phyloP scores from a whole-genome alignment of 345 rosid species.

The Brassica juncea region DNA sequence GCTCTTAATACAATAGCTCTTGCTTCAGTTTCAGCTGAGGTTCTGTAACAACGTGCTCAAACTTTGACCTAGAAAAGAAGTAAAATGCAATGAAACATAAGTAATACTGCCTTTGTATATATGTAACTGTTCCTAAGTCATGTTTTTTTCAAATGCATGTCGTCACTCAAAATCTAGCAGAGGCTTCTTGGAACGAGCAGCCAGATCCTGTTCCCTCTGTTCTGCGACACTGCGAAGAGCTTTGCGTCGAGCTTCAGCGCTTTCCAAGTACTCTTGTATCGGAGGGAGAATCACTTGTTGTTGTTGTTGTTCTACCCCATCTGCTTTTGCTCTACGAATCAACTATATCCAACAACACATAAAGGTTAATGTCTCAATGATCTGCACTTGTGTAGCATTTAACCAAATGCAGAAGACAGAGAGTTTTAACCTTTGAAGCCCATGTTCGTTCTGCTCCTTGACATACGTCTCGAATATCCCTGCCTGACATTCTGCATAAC shows the following conservation, averaged over 20 bases:
- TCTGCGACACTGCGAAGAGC: constrained; percentile 49
- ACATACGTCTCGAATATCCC: constrained; percentile 84
- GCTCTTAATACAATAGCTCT: neutral
- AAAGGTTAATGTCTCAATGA: neutral
- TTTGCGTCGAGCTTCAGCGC: constrained; percentile 55
- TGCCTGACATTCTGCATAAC: constrained; percentile 75
- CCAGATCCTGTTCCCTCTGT: constrained; percentile 33
- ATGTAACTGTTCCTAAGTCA: neutral
- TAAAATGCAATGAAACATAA: neutral
- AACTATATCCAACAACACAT: constrained; percentile 43
- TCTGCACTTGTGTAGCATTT: neutral
- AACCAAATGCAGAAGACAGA: neutral
- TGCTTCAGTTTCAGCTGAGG: neutral
- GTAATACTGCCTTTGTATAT: neutral
- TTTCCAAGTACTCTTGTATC: constrained; percentile 59
- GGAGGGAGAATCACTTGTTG: constrained; percentile 58
- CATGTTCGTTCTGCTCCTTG: constrained; percentile 93
- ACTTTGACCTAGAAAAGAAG: neutral
- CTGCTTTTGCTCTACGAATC: constrained; percentile 61
- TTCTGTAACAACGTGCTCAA: neutral
- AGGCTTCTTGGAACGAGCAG: constrained; percentile 37
- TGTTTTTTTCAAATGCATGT: neutral
- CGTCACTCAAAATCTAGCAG: constrained; percentile 48
- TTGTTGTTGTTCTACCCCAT: constrained; percentile 36
- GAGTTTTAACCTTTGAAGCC: constrained; percentile 79